phyloP scores from a whole-genome alignment of 331 rosid genomes.

The Quercus lobata region DNA sequence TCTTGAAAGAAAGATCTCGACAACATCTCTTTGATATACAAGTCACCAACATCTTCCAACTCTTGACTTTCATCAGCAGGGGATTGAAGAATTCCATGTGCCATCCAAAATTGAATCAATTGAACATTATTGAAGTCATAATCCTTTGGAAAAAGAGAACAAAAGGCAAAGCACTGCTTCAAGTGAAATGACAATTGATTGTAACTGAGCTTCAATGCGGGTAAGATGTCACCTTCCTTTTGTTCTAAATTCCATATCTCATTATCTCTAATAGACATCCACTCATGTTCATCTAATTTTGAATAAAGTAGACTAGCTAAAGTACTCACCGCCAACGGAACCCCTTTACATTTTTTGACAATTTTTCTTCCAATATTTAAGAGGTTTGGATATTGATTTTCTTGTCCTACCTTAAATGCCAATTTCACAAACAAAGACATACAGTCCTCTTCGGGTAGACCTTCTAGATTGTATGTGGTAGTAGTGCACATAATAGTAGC shows the following conservation, averaged over 20 bases:
- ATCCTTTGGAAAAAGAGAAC: slow-evolving; percentile 15
- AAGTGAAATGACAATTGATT: slow-evolving; percentile 18
- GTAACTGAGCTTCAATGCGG: slow-evolving; percentile 21
- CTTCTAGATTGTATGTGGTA: background rate
- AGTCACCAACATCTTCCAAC: too few relatives aligned
- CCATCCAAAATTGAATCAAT: slow-evolving; percentile 22
- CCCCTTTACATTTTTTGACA: slow-evolving; percentile 22
- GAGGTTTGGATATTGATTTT: background rate
- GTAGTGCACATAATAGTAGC: background rate
- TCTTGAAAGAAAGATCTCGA: too few relatives aligned
- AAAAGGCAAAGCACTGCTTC: slow-evolving; percentile 18
- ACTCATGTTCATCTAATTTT: background rate
- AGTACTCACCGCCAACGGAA: slow-evolving; percentile 36
- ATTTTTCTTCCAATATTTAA: slow-evolving; percentile 19
- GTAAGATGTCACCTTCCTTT: background rate
- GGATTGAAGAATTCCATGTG: slow-evolving; percentile 25
- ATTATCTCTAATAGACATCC: slow-evolving; percentile 10
- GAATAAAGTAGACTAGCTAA: slow-evolving; percentile 16
- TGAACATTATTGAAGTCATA: background rate
- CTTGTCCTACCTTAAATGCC: slow-evolving; percentile 14
- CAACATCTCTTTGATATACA: too few relatives aligned
- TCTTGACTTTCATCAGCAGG: too few relatives aligned
- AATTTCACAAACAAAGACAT: slow-evolving; percentile 10
- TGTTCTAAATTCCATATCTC: slow-evolving; percentile 6
- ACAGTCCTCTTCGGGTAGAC: background rate